Evolutionary conservation across 345 rosid genomes (phyloP), one percentile per base, ranked within the genome.

Genomic region (Acer saccharum): DNA sequence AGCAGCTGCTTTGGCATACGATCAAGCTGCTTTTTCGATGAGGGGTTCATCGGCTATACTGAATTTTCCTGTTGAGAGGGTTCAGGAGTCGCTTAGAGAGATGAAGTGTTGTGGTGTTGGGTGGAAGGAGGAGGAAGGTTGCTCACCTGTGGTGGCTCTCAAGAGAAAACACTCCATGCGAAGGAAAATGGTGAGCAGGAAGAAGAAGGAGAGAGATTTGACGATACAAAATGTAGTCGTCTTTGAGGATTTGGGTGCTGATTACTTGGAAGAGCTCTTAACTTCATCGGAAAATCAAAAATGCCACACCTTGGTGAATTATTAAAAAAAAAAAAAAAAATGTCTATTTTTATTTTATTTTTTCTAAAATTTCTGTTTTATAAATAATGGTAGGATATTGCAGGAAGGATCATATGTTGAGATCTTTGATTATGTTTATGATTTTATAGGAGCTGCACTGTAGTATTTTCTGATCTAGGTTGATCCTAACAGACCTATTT

Each of bases 81-180:
- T 92, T 14, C 69, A 72, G 75, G 90, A 89, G 27, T 95, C 99
- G 11, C 90, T 95, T 0, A 71, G 71, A 75, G 98, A 90, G 18
- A 82, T 95, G 78, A 84, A 81, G 82, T 88, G 74, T 41, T 76
- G 76, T 68, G 32, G 29, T 4, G 64, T 7, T 60, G 23, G 27
- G 11, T 18, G 21, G 64, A 9, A n/a, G 64, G 58, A 54, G 58
- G 91, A 85, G 7, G 95, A 88, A 35, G 97, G 89, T 4, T 87
- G 92, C 77, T 95, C 98, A 7, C 98, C 98, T 5, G 98, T 95
- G 25, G 87, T 92, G 25, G 98, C 98, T 39, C 86, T 95, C 16
- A 95, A 95, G 85, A 89, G 93, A 57, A 92, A 83, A 76, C 97
- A 95, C 65, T 89, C 95, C 4, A 83, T 92, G 94, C 88, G 85